Evolutionary conservation across 768 basidiomycete species (phyloP).

Genomic region (Rhodosporidiobolus odoratus): DNA sequence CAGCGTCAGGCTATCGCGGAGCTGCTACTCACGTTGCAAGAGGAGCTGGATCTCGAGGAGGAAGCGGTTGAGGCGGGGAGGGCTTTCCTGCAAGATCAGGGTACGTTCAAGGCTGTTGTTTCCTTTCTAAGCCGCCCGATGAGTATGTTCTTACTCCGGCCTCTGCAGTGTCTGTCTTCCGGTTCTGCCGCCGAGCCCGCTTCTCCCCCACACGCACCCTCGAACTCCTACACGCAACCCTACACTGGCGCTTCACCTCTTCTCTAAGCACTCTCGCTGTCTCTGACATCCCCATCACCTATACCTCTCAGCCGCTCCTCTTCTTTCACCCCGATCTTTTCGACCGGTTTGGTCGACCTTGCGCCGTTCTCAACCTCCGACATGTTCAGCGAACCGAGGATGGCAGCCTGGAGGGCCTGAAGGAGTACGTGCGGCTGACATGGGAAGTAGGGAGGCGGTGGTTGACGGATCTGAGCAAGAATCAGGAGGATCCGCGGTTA

Average conservation of each 20-base stretch:
- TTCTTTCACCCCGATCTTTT: constrained; percentile 39
- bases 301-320: constrained; percentile 35
- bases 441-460: constrained; percentile 39
- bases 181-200: constrained; percentile 39
- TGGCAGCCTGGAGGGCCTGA: constrained; percentile 36
- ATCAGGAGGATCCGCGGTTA: constrained; percentile 13
- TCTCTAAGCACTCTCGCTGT: constrained; percentile 22
- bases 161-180: constrained; percentile 37
- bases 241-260: constrained; percentile 34
- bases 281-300: constrained; percentile 18
- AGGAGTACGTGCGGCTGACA: constrained; percentile 33
- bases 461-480: constrained; percentile 33
- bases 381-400: constrained; percentile 38
- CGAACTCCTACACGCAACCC: constrained; percentile 36
- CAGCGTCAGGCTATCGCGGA: constrained; percentile 17
- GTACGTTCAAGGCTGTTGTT: background rate
- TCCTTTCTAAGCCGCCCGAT: too few species aligned
- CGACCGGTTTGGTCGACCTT: constrained; percentile 39
- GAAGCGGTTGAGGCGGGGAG: background rate
- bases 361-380: constrained; percentile 36
- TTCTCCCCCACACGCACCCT: constrained; percentile 23
- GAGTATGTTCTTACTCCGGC: background rate
- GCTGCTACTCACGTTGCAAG: constrained; percentile 5
- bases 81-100: constrained; percentile 19
- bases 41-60: constrained; percentile 16